Conservation (phyloP, 768 basidiomycete genomes). For the Cytidiella melzeri region DNA sequence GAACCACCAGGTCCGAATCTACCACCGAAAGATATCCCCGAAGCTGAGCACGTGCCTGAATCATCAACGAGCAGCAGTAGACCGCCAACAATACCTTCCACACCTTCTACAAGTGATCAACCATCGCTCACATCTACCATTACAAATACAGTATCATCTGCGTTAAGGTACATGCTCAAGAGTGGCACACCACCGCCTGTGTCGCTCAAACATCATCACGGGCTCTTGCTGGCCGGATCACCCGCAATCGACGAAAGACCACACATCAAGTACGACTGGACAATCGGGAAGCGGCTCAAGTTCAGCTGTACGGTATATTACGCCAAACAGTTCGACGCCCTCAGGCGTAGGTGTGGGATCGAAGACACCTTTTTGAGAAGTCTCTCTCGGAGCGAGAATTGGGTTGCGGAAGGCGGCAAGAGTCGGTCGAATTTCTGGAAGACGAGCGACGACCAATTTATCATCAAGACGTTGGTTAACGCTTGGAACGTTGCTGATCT, state of each 20-base stretch:
- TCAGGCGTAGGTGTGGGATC: slow-evolving; percentile 62
- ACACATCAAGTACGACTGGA: slow-evolving; percentile 81
- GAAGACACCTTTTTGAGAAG: slow-evolving; percentile 54
- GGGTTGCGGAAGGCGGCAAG: slow-evolving; percentile 78
- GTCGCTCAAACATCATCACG: slow-evolving; percentile 43
- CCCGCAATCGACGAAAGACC: slow-evolving; percentile 59
- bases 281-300: slow-evolving; percentile 64
- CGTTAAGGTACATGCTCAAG: slow-evolving; percentile 54
- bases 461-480: slow-evolving; percentile 81
- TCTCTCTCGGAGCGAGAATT: slow-evolving; percentile 51
- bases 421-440: slow-evolving; percentile 80
- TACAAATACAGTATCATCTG: slow-evolving; percentile 48
- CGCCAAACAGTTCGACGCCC: slow-evolving; percentile 69
- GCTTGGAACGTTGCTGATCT: slow-evolving; percentile 85
- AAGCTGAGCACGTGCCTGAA: slow-evolving; percentile 1
- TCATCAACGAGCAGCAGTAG: not conserved
- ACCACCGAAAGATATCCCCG: slow-evolving; percentile 15
- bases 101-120: not conserved
- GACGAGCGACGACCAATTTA: slow-evolving; percentile 68
- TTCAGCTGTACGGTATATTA: slow-evolving; percentile 82
- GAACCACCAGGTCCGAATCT: slow-evolving; percentile 16
- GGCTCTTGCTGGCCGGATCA: slow-evolving; percentile 35
- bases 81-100: not conserved
- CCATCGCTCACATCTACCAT: slow-evolving; percentile 33
- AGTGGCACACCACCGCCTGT: slow-evolving; percentile 28